Conservation (phyloP, 2,329 filamentous ascomycete genomes). For the Colletotrichum sp. region DNA sequence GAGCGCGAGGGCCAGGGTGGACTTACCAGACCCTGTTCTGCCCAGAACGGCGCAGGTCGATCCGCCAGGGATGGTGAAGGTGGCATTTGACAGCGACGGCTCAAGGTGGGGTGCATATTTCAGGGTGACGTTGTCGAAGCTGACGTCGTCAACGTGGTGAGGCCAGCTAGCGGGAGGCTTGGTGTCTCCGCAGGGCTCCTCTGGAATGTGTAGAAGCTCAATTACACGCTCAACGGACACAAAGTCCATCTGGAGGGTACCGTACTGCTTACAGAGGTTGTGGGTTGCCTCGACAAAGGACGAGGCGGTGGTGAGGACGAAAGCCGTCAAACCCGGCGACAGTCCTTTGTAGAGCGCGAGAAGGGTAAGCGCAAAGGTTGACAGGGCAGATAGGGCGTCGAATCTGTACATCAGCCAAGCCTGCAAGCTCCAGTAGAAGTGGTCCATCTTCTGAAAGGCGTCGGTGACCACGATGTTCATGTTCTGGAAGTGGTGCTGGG, state of each 20-base stretch:
- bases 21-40: constrained; percentile 87
- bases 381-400: constrained; percentile 71
- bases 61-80: constrained; percentile 73
- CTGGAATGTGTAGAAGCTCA: constrained; percentile 78
- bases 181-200: constrained; percentile 72
- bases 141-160: constrained; percentile 70
- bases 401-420: constrained; percentile 86
- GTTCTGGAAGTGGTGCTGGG: constrained; percentile 79
- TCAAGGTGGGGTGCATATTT: constrained; percentile 81
- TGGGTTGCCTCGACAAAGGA: constrained; percentile 75
- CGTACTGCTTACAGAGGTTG: constrained; percentile 78
- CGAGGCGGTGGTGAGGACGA: constrained; percentile 76
- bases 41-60: constrained; percentile 74
- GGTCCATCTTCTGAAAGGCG: constrained; percentile 91
- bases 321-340: constrained; percentile 80
- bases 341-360: constrained; percentile 78
- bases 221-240: constrained; percentile 88
- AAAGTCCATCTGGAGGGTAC: constrained; percentile 88
- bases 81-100: constrained; percentile 71
- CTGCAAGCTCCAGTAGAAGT: constrained; percentile 92
- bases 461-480: constrained; percentile 83
- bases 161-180: constrained; percentile 81
- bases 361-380: constrained; percentile 75
- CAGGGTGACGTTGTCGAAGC: constrained; percentile 79
- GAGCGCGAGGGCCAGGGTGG: constrained; percentile 69